Conservation (phyloP, 495 filamentous ascomycete species). For the Chlorociboria aeruginascens region DNA sequence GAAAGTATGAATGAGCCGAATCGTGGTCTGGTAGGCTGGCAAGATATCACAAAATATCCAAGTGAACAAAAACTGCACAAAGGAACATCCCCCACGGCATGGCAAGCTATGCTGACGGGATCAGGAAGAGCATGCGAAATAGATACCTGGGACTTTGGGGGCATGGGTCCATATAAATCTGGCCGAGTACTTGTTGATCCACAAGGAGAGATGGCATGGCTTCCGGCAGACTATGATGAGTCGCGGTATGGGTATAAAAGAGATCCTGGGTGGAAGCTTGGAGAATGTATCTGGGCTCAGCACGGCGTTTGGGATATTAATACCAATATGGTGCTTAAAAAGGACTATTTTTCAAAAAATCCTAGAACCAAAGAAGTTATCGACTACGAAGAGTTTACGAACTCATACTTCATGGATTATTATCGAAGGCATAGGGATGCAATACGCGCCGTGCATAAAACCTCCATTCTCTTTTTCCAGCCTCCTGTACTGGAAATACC, state of each 20-base stretch:
- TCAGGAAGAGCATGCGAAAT: slow-evolving; percentile 83
- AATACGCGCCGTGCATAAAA: slow-evolving; percentile 61
- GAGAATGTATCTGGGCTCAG: slow-evolving; percentile 92
- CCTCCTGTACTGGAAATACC: slow-evolving; percentile 87
- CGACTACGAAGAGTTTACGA: slow-evolving; percentile 76
- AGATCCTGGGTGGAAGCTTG: slow-evolving; percentile 79
- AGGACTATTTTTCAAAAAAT: slow-evolving; percentile 78
- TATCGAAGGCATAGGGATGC: slow-evolving; percentile 65
- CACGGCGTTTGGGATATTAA: slow-evolving; percentile 89
- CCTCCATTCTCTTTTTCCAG: slow-evolving; percentile 82
- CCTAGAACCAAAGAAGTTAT: slow-evolving; percentile 57
- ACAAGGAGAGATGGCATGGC: slow-evolving; percentile 73
- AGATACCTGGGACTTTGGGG: slow-evolving; percentile 85
- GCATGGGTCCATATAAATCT: slow-evolving; percentile 81
- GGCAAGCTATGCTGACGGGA: slow-evolving; percentile 84
- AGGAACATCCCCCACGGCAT: slow-evolving; percentile 87
- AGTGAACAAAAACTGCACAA: slow-evolving; percentile 84
- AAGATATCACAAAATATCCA: slow-evolving; percentile 73
- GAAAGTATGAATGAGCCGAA: slow-evolving; percentile 94
- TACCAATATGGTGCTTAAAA: slow-evolving; percentile 62
- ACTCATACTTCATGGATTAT: slow-evolving; percentile 77
- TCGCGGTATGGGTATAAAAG: slow-evolving; percentile 81
- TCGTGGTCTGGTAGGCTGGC: slow-evolving; percentile 74
- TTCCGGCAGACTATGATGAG: slow-evolving; percentile 71
- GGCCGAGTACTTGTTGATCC: slow-evolving; percentile 78